Percentiles rank a stretch among this genome's conserved stretches.
Evolutionary conservation across 2,329 filamentous ascomycete genomes (phyloP).

Genomic region (Fusarium vanettenii): DNA sequence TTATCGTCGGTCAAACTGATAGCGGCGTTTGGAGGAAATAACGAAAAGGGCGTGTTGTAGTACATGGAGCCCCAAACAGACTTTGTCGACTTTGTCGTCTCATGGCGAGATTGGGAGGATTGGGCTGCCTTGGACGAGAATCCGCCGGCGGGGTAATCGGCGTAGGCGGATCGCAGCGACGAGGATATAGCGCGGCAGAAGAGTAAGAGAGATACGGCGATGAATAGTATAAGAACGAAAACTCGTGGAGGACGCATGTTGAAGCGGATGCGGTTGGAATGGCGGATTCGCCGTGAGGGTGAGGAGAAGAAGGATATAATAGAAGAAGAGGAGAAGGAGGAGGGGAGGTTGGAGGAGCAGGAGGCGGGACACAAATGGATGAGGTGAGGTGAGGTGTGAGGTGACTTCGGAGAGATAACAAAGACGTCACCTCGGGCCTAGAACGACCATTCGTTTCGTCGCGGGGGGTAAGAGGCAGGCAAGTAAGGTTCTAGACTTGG

Average conservation of each 20-base stretch:
- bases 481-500: slow-evolving; percentile 5
- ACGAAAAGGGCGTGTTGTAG: slow-evolving; percentile 80
- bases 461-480: neutral
- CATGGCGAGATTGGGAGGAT: slow-evolving; percentile 22
- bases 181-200: slow-evolving; percentile 64
- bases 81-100: slow-evolving; percentile 30
- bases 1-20: slow-evolving; percentile 98
- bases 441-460: slow-evolving; percentile 25
- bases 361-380: slow-evolving; percentile 11
- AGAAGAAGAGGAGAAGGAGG: slow-evolving; percentile 13
- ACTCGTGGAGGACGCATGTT: slow-evolving; percentile 67
- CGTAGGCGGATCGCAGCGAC: slow-evolving; percentile 42
- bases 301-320: slow-evolving; percentile 7
- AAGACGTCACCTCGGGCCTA: slow-evolving; percentile 38
- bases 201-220: slow-evolving; percentile 65
- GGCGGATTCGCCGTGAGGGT: slow-evolving; percentile 2
- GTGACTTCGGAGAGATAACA: slow-evolving; percentile 38
- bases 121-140: slow-evolving; percentile 32
- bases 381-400: slow-evolving; percentile 39
- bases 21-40: slow-evolving; percentile 94
- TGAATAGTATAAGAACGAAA: slow-evolving; percentile 65
- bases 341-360: slow-evolving; percentile 10
- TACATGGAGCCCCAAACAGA: slow-evolving; percentile 67
- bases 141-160: slow-evolving; percentile 44
- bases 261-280: slow-evolving; percentile 28